Evolutionary conservation across 352 stramenopile genomes (phyloP), one percentile per base, ranked within the genome.

Genomic region (Globisporangium solare): DNA sequence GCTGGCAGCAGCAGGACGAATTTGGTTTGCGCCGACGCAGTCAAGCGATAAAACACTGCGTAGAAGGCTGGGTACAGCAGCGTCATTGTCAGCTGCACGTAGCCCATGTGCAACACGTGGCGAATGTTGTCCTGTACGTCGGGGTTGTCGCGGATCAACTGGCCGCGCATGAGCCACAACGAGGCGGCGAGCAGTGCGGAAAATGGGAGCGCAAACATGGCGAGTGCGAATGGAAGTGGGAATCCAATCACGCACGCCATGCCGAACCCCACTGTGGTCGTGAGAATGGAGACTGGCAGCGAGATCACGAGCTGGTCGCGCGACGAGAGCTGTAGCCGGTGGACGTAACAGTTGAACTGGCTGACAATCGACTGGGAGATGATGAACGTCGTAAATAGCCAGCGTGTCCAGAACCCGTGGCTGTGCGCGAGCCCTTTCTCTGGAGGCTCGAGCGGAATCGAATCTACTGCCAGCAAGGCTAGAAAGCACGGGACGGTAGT

Each of bases 1-100:
- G 63, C 27, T 0, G 58, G 55, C 6, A 78, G 61, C 21, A 73
- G 45, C 18, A 73, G 32, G 24, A 58, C 53, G n/a, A 64, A 70
- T 2, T 42, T 27, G 1, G 56, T 52, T 31, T 78, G 68, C 0
- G 18, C n/a, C 3, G 50, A 18, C 0, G 51, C 31, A 0, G 60
- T 46, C 5, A 73, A 32, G 2, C n/a, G 64, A 14, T 55, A 58
- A 42, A 73, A 78, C 1, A 59, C 41, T 45, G 63, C 58, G 56
- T 70, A 67, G 49, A 67, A 77, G 2, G 56, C 48, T 15, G 61
- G 51, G 46, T 77, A 77, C 14, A 74, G 54, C 1, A 72, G 27
- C 20, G 40, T 54, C 54, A 31, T 58, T 46, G 1, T 35, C 13
- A 22, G 24, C 61, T 31, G 61, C 31, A 12, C 17, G 17, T 17